Percentiles rank a stretch among this genome's conserved stretches.
These are phyloP conservation scores for Asterophora parasitica DNA, from an alignment of 768 basidiomycete species.

Conservation along the genomic window DNA sequence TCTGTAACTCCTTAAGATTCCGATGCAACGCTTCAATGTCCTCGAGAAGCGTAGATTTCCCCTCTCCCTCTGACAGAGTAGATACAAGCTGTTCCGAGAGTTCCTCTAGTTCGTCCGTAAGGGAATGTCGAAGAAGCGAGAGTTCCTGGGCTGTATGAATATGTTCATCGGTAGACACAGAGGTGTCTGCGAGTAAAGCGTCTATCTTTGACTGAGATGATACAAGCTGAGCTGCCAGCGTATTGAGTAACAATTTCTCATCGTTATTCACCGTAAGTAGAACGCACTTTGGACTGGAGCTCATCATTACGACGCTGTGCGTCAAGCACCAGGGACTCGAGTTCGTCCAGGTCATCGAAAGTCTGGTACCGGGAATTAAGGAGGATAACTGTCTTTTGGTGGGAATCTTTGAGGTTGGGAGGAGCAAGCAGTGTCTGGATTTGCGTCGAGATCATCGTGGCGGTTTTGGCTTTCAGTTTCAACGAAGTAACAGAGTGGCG, in stretches of 20 bases:
- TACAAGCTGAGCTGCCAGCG: conserved; percentile 52
- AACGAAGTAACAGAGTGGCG: too few relatives aligned
- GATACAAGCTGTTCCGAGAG: conserved; percentile 64
- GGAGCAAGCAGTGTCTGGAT: conserved; percentile 47
- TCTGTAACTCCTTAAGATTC: conserved; percentile 70
- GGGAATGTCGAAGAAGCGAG: conserved; percentile 68
- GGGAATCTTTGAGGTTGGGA: conserved; percentile 35
- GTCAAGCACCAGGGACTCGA: conserved; percentile 40
- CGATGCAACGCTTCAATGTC: conserved; percentile 78
- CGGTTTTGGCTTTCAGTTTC: background rate
- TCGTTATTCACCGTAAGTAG: conserved; percentile 5
- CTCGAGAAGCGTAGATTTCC: conserved; percentile 66
- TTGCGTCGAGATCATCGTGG: conserved; percentile 22
- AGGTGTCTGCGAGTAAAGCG: conserved; percentile 43
- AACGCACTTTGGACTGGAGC: conserved; percentile 43
- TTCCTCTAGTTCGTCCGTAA: conserved; percentile 73
- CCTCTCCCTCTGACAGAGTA: conserved; percentile 41
- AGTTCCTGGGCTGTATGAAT: conserved; percentile 67
- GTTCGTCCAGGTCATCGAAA: conserved; percentile 44
- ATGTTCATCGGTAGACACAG: conserved; percentile 40
- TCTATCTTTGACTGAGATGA: conserved; percentile 47
- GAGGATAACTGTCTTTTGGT: conserved; percentile 28
- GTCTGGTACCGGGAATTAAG: conserved; percentile 46
- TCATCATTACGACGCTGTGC: conserved; percentile 36
- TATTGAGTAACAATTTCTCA: conserved; percentile 26